Base-by-base conservation (phyloP, 148 eudicot genomes). In the Nepenthes mirabilis region DNA sequence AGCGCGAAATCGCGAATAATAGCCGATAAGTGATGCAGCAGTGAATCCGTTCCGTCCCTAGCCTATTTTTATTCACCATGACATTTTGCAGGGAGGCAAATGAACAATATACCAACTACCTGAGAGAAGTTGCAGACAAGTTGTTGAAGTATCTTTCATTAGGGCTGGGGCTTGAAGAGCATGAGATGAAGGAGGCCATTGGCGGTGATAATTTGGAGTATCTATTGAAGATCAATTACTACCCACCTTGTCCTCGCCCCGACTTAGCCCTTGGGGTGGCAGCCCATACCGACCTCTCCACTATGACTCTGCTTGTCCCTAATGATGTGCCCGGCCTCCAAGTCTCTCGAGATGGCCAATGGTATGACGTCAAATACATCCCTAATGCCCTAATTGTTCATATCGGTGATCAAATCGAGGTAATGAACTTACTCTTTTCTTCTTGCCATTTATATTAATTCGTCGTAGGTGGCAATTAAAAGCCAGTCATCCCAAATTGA, bases 331-430 rank as follows among this genome's bases (percentile, higher is more conserved):
- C 83, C 11, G 96, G 96, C 9, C 87, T 89, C 35, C 96, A 89
- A 63, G 93, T 85, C 23, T 79, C 52, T 59, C 70, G 79, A 47
- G 85, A 86, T 54, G 81, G 54, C 0, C 64, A 57, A 13, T 89
- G 96, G 96, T 83, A 83, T 57, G 82, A 89, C 67, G 96, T 85
- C 40, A 65, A 67, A n/a, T 81, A 83, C 75, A 83, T 89, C 9
- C 88, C 88, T 9, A 84, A 87, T 74, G 95, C 97, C 34, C 81
- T 90, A 34, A 78, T 90, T 53, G 60, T 90, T 52, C 95, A 90
- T 66, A 70, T 87, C 43, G 97, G 97, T 33, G 97, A 90, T 76
- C 97, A 90, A 70, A 49, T 87, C 50, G 91, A 90, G 97, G 97
- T 86, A 80, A 50, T 40, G 32, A 33, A 49, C 6, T 40, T 12